Conservation (phyloP, 257 asterid genomes). For the Salvia hispanica region DNA sequence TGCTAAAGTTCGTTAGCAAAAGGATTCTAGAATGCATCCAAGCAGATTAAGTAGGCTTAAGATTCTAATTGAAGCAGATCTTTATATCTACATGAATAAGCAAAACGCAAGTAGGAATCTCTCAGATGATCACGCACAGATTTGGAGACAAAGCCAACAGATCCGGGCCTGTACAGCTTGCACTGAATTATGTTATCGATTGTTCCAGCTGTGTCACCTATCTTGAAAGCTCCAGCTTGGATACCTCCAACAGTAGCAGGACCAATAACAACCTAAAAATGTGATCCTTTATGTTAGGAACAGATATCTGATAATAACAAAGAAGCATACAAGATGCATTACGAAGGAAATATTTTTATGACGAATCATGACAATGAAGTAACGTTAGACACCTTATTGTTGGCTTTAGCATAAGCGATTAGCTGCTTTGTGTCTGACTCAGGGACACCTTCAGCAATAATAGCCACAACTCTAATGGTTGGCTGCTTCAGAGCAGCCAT, state of each 20-base stretch:
- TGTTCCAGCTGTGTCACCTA: constrained; percentile 99
- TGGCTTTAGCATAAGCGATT: constrained; percentile 94
- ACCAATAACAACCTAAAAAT: constrained; percentile 80
- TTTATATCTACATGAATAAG: too few relatives aligned
- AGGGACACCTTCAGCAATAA: constrained; percentile 99
- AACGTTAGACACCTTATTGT: constrained; percentile 67
- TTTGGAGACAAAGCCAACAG: constrained; percentile 98
- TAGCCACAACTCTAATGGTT: constrained; percentile 90
- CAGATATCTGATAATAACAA: neutral
- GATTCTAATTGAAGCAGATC: too few relatives aligned
- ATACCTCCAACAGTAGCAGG: constrained; percentile 99
- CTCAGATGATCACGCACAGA: constrained; percentile 56
- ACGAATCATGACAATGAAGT: too few relatives aligned
- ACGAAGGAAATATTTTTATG: too few relatives aligned
- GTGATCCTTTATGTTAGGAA: neutral
- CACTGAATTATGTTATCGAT: constrained; percentile 90
- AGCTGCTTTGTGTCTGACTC: constrained; percentile 91
- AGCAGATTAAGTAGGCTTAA: too few relatives aligned
- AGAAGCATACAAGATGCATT: too few relatives aligned
- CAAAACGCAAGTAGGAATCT: too few relatives aligned
- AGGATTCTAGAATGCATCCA: too few relatives aligned
- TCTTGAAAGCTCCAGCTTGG: constrained; percentile 99
- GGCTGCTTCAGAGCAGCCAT: constrained; percentile 98
- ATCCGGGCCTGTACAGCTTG: constrained; percentile 98
- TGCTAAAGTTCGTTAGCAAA: too few relatives aligned